A percentile compares a stretch with the other conserved stretches of the same genome.
phyloP scores from a whole-genome alignment of 768 basidiomycete genomes.

The Russula abietina region DNA sequence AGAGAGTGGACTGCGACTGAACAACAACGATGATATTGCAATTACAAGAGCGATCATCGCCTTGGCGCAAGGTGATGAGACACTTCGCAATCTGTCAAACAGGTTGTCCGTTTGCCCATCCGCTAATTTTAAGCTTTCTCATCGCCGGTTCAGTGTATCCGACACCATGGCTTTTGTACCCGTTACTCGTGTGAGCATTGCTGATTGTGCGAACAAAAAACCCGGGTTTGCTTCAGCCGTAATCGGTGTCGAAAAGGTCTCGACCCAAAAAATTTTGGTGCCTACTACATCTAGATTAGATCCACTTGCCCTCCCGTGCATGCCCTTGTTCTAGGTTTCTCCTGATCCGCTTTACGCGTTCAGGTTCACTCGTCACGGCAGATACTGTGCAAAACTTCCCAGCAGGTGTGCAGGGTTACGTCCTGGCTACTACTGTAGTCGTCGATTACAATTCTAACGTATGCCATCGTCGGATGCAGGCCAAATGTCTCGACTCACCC shows the following conservation, averaged over 20 bases:
- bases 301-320: neutral
- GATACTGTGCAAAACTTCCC: constrained; percentile 2
- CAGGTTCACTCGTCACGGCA: neutral
- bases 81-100: neutral
- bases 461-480: neutral
- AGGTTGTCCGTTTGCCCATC: neutral
- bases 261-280: neutral
- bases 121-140: neutral
- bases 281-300: constrained; percentile 3
- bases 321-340: constrained; percentile 1
- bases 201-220: neutral
- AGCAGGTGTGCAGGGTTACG: neutral
- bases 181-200: neutral
- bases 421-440: neutral
- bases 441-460: neutral
- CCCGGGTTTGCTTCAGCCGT: neutral
- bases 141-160: neutral
- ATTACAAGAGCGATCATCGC: neutral
- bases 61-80: neutral
- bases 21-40: neutral
- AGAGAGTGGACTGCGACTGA: neutral
- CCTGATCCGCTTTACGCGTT: neutral
- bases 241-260: neutral
- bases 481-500: neutral
- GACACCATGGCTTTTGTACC: neutral